Conservation (phyloP, 1,284 basidiomycete species). For the Pterulicium gracile region DNA sequence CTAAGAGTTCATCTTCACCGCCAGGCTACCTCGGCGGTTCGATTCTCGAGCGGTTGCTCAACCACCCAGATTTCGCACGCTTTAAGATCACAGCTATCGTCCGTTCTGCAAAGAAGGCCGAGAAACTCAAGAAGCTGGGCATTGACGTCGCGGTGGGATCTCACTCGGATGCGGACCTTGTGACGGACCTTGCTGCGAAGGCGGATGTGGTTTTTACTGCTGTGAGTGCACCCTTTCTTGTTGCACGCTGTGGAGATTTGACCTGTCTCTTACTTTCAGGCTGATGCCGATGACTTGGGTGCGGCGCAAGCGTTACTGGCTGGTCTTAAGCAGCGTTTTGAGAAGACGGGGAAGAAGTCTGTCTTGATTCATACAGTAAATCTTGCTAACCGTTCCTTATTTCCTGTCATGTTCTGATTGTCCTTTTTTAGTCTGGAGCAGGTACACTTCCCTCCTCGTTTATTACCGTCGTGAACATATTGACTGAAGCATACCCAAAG, state of each 20-base stretch:
- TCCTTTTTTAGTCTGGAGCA: constrained; percentile 33
- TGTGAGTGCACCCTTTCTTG: too few relatives aligned
- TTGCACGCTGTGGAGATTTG: too few relatives aligned
- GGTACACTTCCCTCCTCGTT: constrained; percentile 15
- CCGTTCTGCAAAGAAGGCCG: constrained; percentile 27
- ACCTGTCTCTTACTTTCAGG: constrained; percentile 22
- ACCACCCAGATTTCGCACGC: constrained; percentile 25
- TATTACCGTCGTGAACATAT: too few relatives aligned
- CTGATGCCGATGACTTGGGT: constrained; percentile 28
- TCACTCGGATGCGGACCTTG: constrained; percentile 21
- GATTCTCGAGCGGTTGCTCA: constrained; percentile 32
- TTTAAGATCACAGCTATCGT: constrained; percentile 33
- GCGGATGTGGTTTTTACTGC: constrained; percentile 38
- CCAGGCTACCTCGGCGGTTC: constrained; percentile 46
- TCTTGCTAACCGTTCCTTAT: too few relatives aligned
- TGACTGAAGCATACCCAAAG: too few relatives aligned
- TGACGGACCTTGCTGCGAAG: constrained; percentile 26
- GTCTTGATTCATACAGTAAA: constrained; percentile 37
- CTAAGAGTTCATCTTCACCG: constrained; percentile 2
- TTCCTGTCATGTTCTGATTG: too few relatives aligned
- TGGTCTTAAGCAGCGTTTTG: constrained; percentile 26
- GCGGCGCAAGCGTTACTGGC: constrained; percentile 27
- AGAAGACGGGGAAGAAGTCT: constrained; percentile 22
- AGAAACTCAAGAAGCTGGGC: constrained; percentile 19
- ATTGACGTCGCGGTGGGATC: constrained; percentile 31